A percentile compares a stretch with the other conserved stretches of the same genome.
phyloP scores from a whole-genome alignment of 176 grass and related monocot species.

The Avena insularis region DNA sequence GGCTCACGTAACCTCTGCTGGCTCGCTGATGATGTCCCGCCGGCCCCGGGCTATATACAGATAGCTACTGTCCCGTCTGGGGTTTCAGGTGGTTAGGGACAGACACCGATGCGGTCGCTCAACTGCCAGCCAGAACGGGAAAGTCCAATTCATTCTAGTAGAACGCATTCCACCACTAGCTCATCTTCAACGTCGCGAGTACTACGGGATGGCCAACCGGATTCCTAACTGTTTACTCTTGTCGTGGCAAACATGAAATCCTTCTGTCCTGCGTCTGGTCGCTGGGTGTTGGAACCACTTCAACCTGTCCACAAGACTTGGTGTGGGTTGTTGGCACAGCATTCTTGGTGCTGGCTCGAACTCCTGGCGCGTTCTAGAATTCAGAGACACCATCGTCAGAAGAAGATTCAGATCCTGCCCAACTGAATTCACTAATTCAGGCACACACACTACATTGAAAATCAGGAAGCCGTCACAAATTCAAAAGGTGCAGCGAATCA shows the following conservation, averaged over 20 bases:
- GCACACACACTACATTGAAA: no score
- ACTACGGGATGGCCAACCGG: neutral
- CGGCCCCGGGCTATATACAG: neutral
- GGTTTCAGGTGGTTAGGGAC: constrained; percentile 44
- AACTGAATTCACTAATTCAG: no score
- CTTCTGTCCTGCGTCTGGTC: neutral
- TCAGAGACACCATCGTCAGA: no score
- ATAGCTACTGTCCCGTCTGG: neutral
- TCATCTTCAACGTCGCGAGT: neutral
- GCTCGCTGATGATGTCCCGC: neutral
- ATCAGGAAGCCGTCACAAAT: neutral
- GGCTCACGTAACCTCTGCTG: neutral
- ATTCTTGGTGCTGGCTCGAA: neutral
- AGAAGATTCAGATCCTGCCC: no score
- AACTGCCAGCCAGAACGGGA: constrained; percentile 32
- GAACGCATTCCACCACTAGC: neutral
- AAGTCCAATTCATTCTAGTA: constrained; percentile 30
- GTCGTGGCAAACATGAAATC: neutral
- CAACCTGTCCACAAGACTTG: neutral
- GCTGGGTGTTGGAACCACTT: constrained; percentile 46
- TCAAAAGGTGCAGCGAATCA: neutral
- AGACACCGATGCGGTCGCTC: constrained; percentile 35
- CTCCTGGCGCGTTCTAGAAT: neutral
- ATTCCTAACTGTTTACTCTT: neutral
- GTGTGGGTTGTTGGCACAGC: neutral